Percentiles rank a stretch among this genome's conserved stretches.
These are phyloP conservation scores for Melaleuca alternifolia DNA, from an alignment of 345 rosid genomes.

Conservation along the genomic window DNA sequence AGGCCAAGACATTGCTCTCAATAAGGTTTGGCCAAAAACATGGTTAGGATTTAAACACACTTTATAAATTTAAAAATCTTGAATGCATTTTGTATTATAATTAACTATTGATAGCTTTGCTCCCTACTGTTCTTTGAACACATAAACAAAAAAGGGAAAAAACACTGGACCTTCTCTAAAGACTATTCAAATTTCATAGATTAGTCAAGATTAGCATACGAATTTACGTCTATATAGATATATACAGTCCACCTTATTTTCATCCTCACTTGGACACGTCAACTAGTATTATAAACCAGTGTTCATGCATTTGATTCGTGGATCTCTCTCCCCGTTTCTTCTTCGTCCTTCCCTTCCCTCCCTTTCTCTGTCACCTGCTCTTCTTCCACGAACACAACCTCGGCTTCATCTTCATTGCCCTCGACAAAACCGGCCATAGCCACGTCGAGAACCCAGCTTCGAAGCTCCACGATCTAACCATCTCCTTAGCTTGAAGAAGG, in stretches of 20 bases:
- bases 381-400: conserved; percentile 14
- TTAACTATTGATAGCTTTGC: not conserved
- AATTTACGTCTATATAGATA: not conserved
- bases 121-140: not conserved
- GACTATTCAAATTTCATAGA: not conserved
- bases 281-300: not conserved
- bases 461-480: not conserved
- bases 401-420: conserved; percentile 9
- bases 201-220: not conserved
- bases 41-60: not conserved
- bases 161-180: not conserved
- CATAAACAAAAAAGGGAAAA: not conserved
- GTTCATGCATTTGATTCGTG: not conserved
- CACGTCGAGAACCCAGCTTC: not conserved
- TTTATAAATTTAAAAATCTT: not conserved
- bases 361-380: conserved; percentile 13
- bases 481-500: not conserved
- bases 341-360: conserved; percentile 10
- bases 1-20: not conserved
- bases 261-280: not conserved
- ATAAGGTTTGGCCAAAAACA: not conserved
- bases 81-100: not conserved
- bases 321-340: not conserved
- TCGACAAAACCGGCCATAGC: not conserved
- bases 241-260: too few relatives aligned